Evolutionary conservation across 257 asterid genomes (phyloP).

Genomic region (Solanum ossicruentum): DNA sequence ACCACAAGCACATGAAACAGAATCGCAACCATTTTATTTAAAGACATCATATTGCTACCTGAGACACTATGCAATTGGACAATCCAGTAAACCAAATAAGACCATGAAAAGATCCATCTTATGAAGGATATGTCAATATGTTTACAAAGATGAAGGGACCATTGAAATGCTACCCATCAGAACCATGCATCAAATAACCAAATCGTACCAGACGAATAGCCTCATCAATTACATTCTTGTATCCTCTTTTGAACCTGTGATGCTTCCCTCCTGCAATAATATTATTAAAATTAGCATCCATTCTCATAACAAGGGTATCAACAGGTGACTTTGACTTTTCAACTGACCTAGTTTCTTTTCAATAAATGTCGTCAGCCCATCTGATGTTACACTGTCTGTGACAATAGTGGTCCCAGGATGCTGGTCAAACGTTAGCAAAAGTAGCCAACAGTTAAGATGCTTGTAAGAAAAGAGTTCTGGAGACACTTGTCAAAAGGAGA

Average conservation of each 20-base stretch:
- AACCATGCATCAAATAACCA: neutral
- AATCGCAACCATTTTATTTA: neutral
- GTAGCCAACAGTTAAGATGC: constrained; percentile 8
- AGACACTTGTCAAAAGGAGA: constrained; percentile 2
- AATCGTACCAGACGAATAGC: constrained; percentile 81
- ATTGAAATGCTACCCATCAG: neutral
- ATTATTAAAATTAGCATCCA: neutral
- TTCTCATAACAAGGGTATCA: constrained; percentile 5
- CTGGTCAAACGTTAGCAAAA: constrained; percentile 27
- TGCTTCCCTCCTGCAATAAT: constrained; percentile 74
- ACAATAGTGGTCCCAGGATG: constrained; percentile 96
- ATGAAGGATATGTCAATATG: neutral
- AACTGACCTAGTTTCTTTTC: constrained; percentile 85
- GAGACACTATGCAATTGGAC: neutral
- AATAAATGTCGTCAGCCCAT: constrained; percentile 86
- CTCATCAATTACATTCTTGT: constrained; percentile 98
- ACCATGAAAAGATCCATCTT: neutral
- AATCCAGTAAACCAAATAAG: neutral
- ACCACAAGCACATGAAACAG: neutral
- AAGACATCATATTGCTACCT: neutral
- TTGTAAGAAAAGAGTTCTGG: neutral
- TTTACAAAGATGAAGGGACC: neutral
- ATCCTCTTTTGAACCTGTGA: constrained; percentile 96
- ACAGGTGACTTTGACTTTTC: neutral
- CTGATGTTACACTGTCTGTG: constrained; percentile 97